These are phyloP conservation scores for Pyronema domesticum DNA, from an alignment of 495 filamentous ascomycete genomes.

Conservation along the genomic window DNA sequence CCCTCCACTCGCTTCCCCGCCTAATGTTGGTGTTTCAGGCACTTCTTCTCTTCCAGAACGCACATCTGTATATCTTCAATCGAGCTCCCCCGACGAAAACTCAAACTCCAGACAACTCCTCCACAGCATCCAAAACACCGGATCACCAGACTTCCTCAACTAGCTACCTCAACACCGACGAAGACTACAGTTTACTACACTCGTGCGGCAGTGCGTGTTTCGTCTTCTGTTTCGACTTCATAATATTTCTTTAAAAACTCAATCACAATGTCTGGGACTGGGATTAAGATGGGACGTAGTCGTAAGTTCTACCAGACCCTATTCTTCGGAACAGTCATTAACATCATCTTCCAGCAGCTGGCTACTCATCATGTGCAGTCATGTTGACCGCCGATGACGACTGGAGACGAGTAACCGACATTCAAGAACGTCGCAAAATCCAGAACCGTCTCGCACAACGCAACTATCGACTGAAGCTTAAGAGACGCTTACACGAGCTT, in stretches of 20 bases:
- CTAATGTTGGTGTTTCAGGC: neutral
- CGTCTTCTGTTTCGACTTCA: neutral
- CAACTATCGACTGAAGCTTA: conserved; percentile 47
- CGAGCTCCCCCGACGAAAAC: neutral
- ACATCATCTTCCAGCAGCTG: conserved; percentile 17
- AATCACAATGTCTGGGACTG: conserved; percentile 10
- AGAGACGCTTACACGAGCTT: conserved; percentile 20
- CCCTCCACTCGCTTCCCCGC: neutral
- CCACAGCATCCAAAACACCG: neutral
- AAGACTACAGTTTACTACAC: neutral
- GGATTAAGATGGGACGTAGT: conserved; percentile 23
- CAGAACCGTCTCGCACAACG: conserved; percentile 61
- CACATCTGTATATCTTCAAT: neutral
- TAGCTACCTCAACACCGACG: neutral
- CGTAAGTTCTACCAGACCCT: conserved; percentile 3
- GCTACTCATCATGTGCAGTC: conserved; percentile 23
- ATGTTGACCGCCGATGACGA: conserved; percentile 36
- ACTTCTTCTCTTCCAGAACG: neutral
- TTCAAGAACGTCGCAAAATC: conserved; percentile 53
- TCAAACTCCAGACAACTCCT: neutral
- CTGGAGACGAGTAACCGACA: conserved; percentile 63
- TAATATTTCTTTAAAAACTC: neutral
- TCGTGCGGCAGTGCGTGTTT: neutral
- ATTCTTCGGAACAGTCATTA: conserved; percentile 3
- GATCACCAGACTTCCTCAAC: neutral